Evolutionary conservation across 2,329 filamentous ascomycete species (phyloP).

Genomic region (Arthroderma uncinatum): DNA sequence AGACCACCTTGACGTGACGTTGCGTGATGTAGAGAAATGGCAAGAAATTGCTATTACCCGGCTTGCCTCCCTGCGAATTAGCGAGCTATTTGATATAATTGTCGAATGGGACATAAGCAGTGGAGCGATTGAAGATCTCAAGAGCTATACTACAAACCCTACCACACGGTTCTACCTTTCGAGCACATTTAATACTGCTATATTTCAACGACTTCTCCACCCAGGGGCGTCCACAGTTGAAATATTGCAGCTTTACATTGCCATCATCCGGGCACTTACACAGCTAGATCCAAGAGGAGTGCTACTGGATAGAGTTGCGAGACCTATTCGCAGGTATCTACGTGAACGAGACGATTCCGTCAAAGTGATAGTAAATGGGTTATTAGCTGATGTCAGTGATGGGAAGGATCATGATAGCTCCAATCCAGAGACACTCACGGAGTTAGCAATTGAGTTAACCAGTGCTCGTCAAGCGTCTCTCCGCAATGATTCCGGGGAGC

Average conservation of each 20-base stretch:
- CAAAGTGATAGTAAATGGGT: conserved; percentile 52
- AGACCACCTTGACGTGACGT: conserved; percentile 25
- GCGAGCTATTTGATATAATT: conserved; percentile 51
- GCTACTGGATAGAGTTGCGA: conserved; percentile 54
- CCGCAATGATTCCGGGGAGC: conserved; percentile 47
- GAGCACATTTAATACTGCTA: conserved; percentile 41
- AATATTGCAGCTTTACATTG: conserved; percentile 57
- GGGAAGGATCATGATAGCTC: conserved; percentile 17
- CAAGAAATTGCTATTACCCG: conserved; percentile 45
- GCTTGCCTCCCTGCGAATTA: conserved; percentile 45
- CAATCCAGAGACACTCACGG: conserved; percentile 37
- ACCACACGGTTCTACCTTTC: conserved; percentile 46
- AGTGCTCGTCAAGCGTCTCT: conserved; percentile 33
- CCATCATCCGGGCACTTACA: conserved; percentile 53
- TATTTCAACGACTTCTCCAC: conserved; percentile 47
- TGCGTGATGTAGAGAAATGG: conserved; percentile 42
- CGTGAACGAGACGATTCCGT: conserved; percentile 55
- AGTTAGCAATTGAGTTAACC: conserved; percentile 44
- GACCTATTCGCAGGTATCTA: conserved; percentile 52
- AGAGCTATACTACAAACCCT: conserved; percentile 44
- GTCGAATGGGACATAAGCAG: conserved; percentile 49
- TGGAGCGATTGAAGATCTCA: conserved; percentile 51
- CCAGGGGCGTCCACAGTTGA: conserved; percentile 55
- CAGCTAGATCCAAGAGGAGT: conserved; percentile 55
- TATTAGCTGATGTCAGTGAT: conserved; percentile 44